These are phyloP conservation scores for Biscogniauxia mediterranea DNA, from an alignment of 2,329 filamentous ascomycete species.

Conservation along the genomic window DNA sequence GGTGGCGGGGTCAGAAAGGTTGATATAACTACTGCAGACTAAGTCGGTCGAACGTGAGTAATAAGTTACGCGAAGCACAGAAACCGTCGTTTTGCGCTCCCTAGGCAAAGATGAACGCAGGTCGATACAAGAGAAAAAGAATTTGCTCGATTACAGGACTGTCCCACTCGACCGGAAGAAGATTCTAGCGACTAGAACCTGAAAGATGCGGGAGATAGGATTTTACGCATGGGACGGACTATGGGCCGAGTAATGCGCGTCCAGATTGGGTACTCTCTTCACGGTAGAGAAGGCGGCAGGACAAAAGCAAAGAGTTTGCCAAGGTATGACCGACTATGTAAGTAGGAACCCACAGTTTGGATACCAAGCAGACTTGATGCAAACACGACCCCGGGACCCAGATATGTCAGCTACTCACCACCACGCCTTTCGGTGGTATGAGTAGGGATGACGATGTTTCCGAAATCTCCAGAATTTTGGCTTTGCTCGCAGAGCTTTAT, in stretches of 20 bases:
- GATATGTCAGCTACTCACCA: slow-evolving; percentile 24
- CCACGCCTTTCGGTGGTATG: slow-evolving; percentile 22
- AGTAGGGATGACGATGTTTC: slow-evolving; percentile 30
- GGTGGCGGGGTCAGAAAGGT: slow-evolving; percentile 8
- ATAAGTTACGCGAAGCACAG: slow-evolving; percentile 16
- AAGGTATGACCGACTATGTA: slow-evolving; percentile 23
- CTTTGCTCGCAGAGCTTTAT: slow-evolving; percentile 19
- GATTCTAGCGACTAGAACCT: slow-evolving; percentile 14
- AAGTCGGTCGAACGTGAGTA: slow-evolving; percentile 11
- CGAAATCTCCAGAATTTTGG: slow-evolving; percentile 28
- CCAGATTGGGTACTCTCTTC: slow-evolving; percentile 18
- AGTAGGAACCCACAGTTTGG: slow-evolving; percentile 20
- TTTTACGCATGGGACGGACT: slow-evolving; percentile 18
- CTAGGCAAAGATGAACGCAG: slow-evolving; percentile 13
- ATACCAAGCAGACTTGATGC: slow-evolving; percentile 23
- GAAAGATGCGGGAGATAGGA: slow-evolving; percentile 18
- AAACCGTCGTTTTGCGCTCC: slow-evolving; percentile 18
- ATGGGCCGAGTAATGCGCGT: slow-evolving; percentile 19
- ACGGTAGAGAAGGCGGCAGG: slow-evolving; percentile 16
- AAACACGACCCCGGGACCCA: slow-evolving; percentile 26
- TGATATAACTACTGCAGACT: slow-evolving; percentile 9
- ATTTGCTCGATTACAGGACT: slow-evolving; percentile 21
- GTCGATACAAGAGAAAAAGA: slow-evolving; percentile 12
- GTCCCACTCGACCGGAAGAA: slow-evolving; percentile 16
- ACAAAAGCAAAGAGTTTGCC: slow-evolving; percentile 17